phyloP scores from a whole-genome alignment of 192 early-diverging fungal species.

The Dispira simplex region DNA sequence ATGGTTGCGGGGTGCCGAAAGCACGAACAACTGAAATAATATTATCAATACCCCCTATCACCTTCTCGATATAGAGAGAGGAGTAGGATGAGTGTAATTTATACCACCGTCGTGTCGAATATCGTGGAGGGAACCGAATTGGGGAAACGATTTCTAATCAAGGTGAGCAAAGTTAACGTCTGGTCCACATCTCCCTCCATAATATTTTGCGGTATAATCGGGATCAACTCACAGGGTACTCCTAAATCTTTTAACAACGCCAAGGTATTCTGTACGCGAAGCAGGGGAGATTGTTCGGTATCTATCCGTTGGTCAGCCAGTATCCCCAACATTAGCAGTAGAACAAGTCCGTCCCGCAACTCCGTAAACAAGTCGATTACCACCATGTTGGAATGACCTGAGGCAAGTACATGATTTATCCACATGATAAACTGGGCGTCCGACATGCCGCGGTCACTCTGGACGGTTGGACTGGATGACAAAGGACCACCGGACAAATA shows the following conservation, averaged over 20 bases:
- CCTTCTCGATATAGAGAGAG: no score
- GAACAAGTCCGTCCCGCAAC: neutral
- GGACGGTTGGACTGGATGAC: no score
- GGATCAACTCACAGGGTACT: neutral
- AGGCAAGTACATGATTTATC: slow-evolving; percentile 8
- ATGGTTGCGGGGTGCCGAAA: no score
- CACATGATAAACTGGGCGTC: neutral
- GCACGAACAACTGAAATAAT: no score
- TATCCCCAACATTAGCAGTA: neutral
- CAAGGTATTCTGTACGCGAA: neutral
- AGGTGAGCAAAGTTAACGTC: neutral
- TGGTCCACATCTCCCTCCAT: neutral
- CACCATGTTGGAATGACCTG: neutral
- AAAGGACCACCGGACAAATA: no score
- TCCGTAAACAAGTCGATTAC: neutral
- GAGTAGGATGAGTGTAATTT: neutral
- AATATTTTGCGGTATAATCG: slow-evolving; percentile 1
- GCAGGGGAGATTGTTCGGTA: no score
- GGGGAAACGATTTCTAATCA: slow-evolving; percentile 9
- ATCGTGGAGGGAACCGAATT: slow-evolving; percentile 10
- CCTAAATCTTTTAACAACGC: neutral
- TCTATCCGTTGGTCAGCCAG: neutral
- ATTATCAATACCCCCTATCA: no score
- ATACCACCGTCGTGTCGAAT: slow-evolving; percentile 1
- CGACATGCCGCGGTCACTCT: no score